Percentiles rank a stretch among this genome's conserved stretches.
phyloP scores from a whole-genome alignment of 257 asterid species.

The Solanum peruvianum region DNA sequence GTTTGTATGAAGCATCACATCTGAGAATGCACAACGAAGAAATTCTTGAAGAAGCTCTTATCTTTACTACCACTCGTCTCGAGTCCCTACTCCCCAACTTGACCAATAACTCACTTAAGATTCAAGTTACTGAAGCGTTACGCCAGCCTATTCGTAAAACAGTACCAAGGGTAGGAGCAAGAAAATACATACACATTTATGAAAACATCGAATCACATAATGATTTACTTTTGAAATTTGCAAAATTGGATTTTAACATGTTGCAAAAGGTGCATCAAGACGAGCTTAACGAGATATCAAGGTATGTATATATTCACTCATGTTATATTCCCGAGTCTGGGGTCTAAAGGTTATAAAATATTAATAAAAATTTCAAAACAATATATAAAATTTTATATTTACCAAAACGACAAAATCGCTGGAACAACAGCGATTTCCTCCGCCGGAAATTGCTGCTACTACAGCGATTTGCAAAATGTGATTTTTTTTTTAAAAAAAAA shows the following conservation, averaged over 20 bases:
- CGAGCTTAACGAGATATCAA: background rate
- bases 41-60: conserved; percentile 12
- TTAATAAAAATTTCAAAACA: no score
- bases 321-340: background rate
- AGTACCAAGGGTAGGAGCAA: conserved; percentile 8
- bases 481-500: no score
- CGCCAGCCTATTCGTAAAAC: conserved; percentile 6
- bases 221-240: background rate
- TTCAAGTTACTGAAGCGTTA: conserved; percentile 5
- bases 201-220: background rate
- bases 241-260: conserved; percentile 15
- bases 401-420: no score
- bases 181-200: conserved; percentile 8
- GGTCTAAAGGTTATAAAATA: no score
- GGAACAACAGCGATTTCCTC: no score
- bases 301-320: background rate
- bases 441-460: no score
- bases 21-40: conserved; percentile 1
- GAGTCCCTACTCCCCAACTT: background rate
- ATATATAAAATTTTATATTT: no score
- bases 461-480: no score
- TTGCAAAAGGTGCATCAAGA: conserved; percentile 6
- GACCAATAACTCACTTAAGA: background rate
- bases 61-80: conserved; percentile 2
- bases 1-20: conserved; percentile 23